Conservation (phyloP, 371 early-diverging fungal species). For the Actinomortierella wolfii region DNA sequence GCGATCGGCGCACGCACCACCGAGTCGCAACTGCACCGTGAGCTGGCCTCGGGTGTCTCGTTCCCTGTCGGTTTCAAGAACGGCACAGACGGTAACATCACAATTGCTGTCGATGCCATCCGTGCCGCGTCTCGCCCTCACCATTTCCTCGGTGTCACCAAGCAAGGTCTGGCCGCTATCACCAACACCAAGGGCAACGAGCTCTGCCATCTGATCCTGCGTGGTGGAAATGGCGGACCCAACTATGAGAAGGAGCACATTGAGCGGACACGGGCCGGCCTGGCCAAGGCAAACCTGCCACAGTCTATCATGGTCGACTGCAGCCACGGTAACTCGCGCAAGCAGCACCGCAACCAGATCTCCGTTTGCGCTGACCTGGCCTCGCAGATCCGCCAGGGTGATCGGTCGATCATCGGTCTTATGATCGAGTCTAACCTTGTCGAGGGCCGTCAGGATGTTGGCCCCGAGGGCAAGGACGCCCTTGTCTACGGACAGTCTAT, state of each 20-base stretch:
- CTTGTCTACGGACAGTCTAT: slow-evolving; percentile 75
- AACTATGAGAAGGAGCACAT: slow-evolving; percentile 79
- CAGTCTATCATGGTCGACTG: slow-evolving; percentile 82
- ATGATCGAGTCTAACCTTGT: slow-evolving; percentile 86
- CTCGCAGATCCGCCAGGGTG: slow-evolving; percentile 41
- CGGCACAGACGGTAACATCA: slow-evolving; percentile 87
- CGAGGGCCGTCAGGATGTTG: slow-evolving; percentile 79
- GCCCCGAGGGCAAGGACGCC: slow-evolving; percentile 61
- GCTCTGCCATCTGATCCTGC: slow-evolving; percentile 74
- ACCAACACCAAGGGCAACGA: slow-evolving; percentile 78
- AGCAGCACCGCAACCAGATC: slow-evolving; percentile 76
- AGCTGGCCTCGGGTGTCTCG: slow-evolving; percentile 89
- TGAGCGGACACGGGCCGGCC: slow-evolving; percentile 52
- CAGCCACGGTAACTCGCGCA: slow-evolving; percentile 83
- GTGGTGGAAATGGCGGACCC: slow-evolving; percentile 85
- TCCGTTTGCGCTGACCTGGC: slow-evolving; percentile 61
- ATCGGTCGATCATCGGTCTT: slow-evolving; percentile 68
- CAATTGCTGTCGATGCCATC: slow-evolving; percentile 91
- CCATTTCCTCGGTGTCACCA: slow-evolving; percentile 94
- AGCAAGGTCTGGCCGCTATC: slow-evolving; percentile 93
- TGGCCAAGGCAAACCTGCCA: slow-evolving; percentile 62
- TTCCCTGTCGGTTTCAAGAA: slow-evolving; percentile 94
- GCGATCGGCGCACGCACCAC: slow-evolving; percentile 95
- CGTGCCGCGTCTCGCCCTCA: slow-evolving; percentile 85
- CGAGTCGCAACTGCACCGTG: slow-evolving; percentile 89